Percentiles rank a stretch among this genome's conserved stretches.
Evolutionary conservation across 2,329 filamentous ascomycete genomes (phyloP).

Genomic region (Scedosporium aurantiacum): DNA sequence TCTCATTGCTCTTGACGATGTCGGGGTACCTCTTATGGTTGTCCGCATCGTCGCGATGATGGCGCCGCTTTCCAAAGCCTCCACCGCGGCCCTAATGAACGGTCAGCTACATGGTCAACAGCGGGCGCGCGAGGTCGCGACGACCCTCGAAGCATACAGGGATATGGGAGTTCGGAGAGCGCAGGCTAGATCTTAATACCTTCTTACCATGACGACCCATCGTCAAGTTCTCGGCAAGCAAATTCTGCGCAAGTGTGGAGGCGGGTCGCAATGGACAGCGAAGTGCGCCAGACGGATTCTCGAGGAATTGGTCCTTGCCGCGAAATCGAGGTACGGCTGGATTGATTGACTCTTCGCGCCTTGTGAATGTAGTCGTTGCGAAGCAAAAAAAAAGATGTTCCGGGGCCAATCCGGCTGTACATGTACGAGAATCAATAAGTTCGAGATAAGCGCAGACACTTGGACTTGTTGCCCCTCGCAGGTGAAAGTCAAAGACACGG

Average conservation of each 20-base stretch:
- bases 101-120: background rate
- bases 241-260: background rate
- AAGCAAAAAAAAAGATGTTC: background rate
- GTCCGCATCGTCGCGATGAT: background rate
- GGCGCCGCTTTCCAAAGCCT: background rate
- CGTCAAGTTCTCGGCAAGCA: background rate
- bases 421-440: background rate
- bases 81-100: background rate
- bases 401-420: background rate
- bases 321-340: background rate
- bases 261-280: background rate
- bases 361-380: background rate
- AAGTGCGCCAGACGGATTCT: background rate
- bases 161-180: background rate
- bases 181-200: background rate
- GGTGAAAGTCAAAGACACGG: background rate
- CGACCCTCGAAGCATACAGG: background rate
- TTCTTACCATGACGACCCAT: constrained; percentile 5
- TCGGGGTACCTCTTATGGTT: constrained; percentile 2
- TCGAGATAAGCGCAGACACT: background rate
- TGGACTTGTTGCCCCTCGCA: background rate
- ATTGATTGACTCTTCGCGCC: background rate
- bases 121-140: background rate
- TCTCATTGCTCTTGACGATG: constrained; percentile 68
- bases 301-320: background rate